Base-by-base conservation (phyloP, 345 rosid species). In the Sonneratia alba region DNA sequence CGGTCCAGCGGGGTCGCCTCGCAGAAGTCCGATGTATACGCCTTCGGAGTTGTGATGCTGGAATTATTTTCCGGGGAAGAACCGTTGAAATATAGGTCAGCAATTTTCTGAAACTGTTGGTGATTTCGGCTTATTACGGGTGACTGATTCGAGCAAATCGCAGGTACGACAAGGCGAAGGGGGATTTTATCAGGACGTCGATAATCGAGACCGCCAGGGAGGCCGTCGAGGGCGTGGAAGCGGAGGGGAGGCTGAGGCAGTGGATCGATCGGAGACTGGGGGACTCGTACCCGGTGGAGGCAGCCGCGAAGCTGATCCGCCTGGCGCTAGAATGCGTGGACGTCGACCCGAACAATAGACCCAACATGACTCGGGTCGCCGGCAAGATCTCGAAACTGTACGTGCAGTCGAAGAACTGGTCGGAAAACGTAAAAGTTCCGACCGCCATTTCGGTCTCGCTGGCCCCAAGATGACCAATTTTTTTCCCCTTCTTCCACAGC, bases 291-390 rank as follows among this genome's bases (percentile, higher is more conserved):
- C 98, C 96, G 14, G 87, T 88, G 10, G 84, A 83, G 19, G 91
- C 85, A 67, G 95, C 81, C 14, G 83, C 83, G 85, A 83, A 79
- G 72, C 16, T 94, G 64, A 76, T 78, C 38, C 68, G 87, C n/a
- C 19, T 94, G 9, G 97, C 93, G 72, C 37, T 90, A 53, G 89
- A 85, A 4, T 94, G 98, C 72, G 89, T 86, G 14, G 81, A 79
- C 27, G 85, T 61, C 75, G 95, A 91, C 66, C 85, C 91, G 8
- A 81, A 80, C 77, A 76, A 82, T 34, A 82, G 98, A 72, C 97
- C 97, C 3, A 84, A 86, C 48, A 90, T 91, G 97, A 87, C 89
- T 75, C 89, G 91, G 82, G 97, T 91, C 69, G 89, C 89, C 4
- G 89, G 89, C 6, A 91, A 86, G 76, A 80, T 91, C n/a, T 94